A percentile compares a stretch with the other conserved stretches of the same genome.
These are phyloP conservation scores for Phytophthora citricola DNA, from an alignment of 352 stramenopile genomes.

Conservation along the genomic window DNA sequence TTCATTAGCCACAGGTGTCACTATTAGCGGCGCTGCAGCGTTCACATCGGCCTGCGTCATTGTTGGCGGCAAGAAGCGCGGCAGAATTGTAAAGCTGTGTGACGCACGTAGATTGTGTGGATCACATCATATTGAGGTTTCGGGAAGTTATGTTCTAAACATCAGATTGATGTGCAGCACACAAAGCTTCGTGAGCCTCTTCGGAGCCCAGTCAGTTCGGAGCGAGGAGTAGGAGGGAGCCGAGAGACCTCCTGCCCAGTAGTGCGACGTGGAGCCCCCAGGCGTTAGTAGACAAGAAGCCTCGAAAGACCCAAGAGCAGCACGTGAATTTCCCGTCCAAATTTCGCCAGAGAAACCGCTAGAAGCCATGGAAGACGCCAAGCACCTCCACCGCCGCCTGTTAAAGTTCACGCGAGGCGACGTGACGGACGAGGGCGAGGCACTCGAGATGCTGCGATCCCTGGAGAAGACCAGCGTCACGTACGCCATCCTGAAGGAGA, in stretches of 20 bases:
- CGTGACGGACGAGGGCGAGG: conserved; percentile 59
- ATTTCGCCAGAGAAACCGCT: conserved; percentile 1
- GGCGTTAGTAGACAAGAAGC: conserved; percentile 32
- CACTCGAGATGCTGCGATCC: conserved; percentile 65
- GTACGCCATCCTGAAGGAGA: conserved; percentile 82
- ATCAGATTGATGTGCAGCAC: conserved; percentile 15
- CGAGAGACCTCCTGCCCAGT: background rate
- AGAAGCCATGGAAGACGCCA: conserved; percentile 70
- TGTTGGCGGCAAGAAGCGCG: conserved; percentile 24
- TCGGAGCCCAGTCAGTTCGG: conserved; percentile 24
- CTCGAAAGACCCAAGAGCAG: conserved; percentile 11
- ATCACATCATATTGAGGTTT: too few species aligned
- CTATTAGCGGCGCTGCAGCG: background rate
- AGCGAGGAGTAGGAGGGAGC: conserved; percentile 10
- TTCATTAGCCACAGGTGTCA: background rate
- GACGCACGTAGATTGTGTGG: conserved; percentile 3
- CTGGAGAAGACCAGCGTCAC: conserved; percentile 70
- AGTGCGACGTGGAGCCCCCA: conserved; percentile 26
- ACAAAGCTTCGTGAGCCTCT: conserved; percentile 10
- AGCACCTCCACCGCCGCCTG: conserved; percentile 72
- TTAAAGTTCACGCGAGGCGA: conserved; percentile 79
- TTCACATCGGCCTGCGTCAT: conserved; percentile 9
- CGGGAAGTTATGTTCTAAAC: background rate
- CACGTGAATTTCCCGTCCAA: conserved; percentile 2
- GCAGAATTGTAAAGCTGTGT: background rate